Evolutionary conservation across 163 green algal genomes (phyloP), one percentile per base, ranked within the genome.

Genomic region (Scenedesmus sp.): DNA sequence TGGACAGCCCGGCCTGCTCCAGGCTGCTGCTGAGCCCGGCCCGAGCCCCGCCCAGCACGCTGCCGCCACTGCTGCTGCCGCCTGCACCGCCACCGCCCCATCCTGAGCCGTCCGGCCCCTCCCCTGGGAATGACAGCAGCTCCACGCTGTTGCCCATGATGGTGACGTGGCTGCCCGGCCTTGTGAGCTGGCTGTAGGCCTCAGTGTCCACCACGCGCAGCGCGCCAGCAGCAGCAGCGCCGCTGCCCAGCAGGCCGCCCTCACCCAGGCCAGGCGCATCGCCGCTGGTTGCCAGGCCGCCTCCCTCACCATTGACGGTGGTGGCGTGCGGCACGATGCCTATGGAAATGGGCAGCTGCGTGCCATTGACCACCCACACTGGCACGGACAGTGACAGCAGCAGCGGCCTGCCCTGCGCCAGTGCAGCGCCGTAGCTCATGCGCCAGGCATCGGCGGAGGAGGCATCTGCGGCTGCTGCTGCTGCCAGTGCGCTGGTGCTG

Each of bases 311-410:
- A 54, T 5, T 77, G 7, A 77, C 62, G 10, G 54, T 60, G n/a
- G 54, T 56, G 13, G 34, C 10, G 8, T 89, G 10, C 16, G 55
- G 56, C 9, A 94, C 84, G 9, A 94, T 84, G 18, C 92, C 94
- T 4, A 94, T 91, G 94, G 89, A 86, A 4, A 96, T 88, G 0
- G 92, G 93, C 57, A 96, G 91, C 88, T 95, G 91, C 20, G 96
- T 98, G 76, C 94, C 95, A 79, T 99, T 99, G 34, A 98, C 94
- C 59, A 99, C 67, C 97, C 96, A 98, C 18, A 98, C 94, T 2
- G 97, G 97, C 16, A 96, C 94, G 57, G 94, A 95, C 67, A 98
- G 91, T 2, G 92, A 89, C 74, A 98, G 93, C 34, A 92, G 56
- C 46, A 99, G 87, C 2, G 97, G 94, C 54, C 95, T 94, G 3